Percentiles rank a stretch among this genome's conserved stretches.
These are phyloP conservation scores for Ascochyta viciae-villosae DNA, from an alignment of 2,329 filamentous ascomycete genomes.

Conservation along the genomic window DNA sequence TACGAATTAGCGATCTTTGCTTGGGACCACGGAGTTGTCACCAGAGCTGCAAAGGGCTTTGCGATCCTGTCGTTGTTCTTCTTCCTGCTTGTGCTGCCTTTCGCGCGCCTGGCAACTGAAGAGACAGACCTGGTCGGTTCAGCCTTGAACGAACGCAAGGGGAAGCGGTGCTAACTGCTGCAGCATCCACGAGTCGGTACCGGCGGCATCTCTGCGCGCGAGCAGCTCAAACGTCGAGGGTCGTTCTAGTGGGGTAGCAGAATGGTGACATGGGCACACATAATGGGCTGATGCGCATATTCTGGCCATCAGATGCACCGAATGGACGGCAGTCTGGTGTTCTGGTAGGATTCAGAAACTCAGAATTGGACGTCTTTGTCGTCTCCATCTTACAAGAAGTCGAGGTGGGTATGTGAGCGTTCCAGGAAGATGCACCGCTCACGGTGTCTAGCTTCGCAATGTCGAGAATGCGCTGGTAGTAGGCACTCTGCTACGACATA, in stretches of 20 bases:
- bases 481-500: constrained; percentile 82
- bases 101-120: constrained; percentile 79
- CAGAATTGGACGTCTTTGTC: constrained; percentile 86
- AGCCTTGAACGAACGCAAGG: neutral
- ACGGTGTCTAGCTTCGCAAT: constrained; percentile 44
- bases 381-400: constrained; percentile 89
- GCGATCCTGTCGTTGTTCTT: constrained; percentile 83
- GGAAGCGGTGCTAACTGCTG: constrained; percentile 18
- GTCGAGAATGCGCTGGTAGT: constrained; percentile 88
- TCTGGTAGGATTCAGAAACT: constrained; percentile 95
- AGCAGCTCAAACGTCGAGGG: constrained; percentile 91
- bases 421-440: constrained; percentile 41
- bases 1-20: constrained; percentile 98
- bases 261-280: constrained; percentile 69
- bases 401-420: constrained; percentile 64
- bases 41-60: constrained; percentile 86
- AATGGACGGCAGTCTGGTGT: constrained; percentile 78
- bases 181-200: constrained; percentile 83
- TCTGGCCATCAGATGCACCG: constrained; percentile 92
- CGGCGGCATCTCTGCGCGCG: constrained; percentile 88
- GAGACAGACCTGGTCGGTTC: constrained; percentile 79
- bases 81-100: constrained; percentile 80
- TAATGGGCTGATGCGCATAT: constrained; percentile 94
- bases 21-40: constrained; percentile 97
- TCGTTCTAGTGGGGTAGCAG: constrained; percentile 75